Evolutionary conservation across 1,284 basidiomycete genomes (phyloP).

Genomic region (Rhodotorula sp.): DNA sequence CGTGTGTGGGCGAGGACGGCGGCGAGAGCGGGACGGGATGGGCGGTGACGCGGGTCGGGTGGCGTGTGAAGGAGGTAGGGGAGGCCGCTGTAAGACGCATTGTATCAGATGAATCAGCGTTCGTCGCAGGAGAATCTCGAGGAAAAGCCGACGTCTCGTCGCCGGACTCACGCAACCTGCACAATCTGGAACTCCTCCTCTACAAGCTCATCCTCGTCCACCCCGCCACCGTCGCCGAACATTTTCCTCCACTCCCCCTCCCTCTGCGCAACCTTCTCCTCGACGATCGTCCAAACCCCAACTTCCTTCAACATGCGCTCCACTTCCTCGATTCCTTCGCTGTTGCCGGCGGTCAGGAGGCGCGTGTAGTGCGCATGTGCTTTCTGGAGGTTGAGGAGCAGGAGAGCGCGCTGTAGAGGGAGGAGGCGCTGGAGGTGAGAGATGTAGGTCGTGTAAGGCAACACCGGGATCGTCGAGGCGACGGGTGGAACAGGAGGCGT

Average conservation of each 20-base stretch:
- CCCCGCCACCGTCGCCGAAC: not conserved
- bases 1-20: slow-evolving; percentile 16
- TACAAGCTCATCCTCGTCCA: not conserved
- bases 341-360: too few relatives aligned
- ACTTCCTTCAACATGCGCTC: slow-evolving; percentile 21
- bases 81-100: slow-evolving; percentile 11
- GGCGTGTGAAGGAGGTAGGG: slow-evolving; percentile 34
- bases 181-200: slow-evolving; percentile 25
- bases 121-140: too few relatives aligned
- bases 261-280: not conserved
- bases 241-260: not conserved
- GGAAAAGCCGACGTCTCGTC: too few relatives aligned
- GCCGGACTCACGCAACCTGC: slow-evolving; percentile 24
- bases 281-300: slow-evolving; percentile 25
- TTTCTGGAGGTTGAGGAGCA: slow-evolving; percentile 39
- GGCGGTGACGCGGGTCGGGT: not conserved
- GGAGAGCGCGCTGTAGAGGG: slow-evolving; percentile 35
- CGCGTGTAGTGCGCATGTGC: slow-evolving; percentile 26
- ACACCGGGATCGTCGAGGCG: not conserved
- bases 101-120: too few relatives aligned
- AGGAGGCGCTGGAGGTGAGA: slow-evolving; percentile 25
- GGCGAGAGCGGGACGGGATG: not conserved
- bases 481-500: not conserved
- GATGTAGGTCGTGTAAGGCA: slow-evolving; percentile 18
- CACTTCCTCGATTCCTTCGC: not conserved